Percentiles rank a stretch among this genome's conserved stretches.
Conservation (phyloP, 202 grass and related monocot genomes). For the Brachypodium distachyon region DNA sequence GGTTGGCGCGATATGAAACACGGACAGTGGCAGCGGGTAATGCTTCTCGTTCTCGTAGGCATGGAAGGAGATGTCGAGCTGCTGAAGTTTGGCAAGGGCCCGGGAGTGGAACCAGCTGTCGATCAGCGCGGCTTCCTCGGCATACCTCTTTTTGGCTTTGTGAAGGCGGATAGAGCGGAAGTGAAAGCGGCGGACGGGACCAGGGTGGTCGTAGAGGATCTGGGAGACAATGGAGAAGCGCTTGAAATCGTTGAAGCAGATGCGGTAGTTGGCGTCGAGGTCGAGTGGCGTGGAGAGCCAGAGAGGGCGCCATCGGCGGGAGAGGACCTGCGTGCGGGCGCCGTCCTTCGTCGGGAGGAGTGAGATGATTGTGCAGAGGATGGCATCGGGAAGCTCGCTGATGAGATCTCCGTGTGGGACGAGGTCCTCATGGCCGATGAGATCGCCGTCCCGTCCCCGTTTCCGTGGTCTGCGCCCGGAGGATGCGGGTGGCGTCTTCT, state of each 20-base stretch:
- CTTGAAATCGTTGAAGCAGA: not conserved
- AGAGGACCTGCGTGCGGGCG: not conserved
- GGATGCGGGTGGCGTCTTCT: not conserved
- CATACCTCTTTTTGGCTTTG: not conserved
- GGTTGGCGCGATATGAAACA: not conserved
- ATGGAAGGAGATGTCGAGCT: not conserved
- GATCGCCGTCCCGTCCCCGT: not conserved
- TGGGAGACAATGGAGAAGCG: not conserved
- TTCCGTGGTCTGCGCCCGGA: not conserved
- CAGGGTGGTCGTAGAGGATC: not conserved
- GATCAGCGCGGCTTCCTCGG: not conserved
- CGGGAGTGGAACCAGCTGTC: not conserved
- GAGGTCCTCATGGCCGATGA: no score
- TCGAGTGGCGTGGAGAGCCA: not conserved
- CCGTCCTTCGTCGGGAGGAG: not conserved
- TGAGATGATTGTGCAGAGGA: not conserved
- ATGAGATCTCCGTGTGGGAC: not conserved
- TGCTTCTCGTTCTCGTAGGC: not conserved
- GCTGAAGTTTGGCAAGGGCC: not conserved
- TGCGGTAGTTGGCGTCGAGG: not conserved
- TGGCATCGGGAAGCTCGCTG: not conserved
- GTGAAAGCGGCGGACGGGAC: not conserved
- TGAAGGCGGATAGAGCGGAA: not conserved
- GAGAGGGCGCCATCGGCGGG: not conserved
- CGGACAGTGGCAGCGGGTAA: not conserved